Evolutionary conservation across 441 rosid species (phyloP).

Genomic region (Mallotus repandus): DNA sequence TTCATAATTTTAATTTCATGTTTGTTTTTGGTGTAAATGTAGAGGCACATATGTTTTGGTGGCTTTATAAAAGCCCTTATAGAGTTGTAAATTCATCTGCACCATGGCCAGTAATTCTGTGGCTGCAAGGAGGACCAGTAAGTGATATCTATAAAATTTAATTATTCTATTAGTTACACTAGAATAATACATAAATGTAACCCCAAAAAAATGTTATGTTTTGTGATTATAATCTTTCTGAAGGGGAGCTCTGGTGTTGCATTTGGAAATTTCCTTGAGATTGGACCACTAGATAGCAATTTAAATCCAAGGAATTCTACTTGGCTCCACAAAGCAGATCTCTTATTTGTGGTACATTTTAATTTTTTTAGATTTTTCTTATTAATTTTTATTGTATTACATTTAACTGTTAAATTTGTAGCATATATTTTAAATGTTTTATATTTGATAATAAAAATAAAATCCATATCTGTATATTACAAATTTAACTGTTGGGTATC

Average conservation of each 20-base stretch:
- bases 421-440: too few species aligned
- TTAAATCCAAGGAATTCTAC: slow-evolving; percentile 39
- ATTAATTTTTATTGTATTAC: background rate
- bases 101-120: slow-evolving; percentile 43
- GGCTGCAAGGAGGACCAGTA: slow-evolving; percentile 49
- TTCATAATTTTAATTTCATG: background rate
- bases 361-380: background rate
- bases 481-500: too few species aligned
- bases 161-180: too few species aligned
- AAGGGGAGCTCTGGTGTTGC: slow-evolving; percentile 40
- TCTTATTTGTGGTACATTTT: slow-evolving; percentile 36
- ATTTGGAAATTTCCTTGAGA: slow-evolving; percentile 40
- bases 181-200: too few species aligned
- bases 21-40: background rate
- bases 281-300: slow-evolving; percentile 40
- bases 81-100: slow-evolving; percentile 33
- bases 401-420: too few species aligned
- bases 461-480: too few species aligned
- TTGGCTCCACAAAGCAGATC: slow-evolving; percentile 48
- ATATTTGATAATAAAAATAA: too few species aligned
- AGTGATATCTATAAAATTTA: slow-evolving; percentile 15
- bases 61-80: slow-evolving; percentile 42
- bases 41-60: slow-evolving; percentile 48
- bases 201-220: too few species aligned
- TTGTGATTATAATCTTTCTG: background rate